These are phyloP conservation scores for Blakeslea trispora DNA, from an alignment of 371 early-diverging fungal genomes.

Conservation along the genomic window DNA sequence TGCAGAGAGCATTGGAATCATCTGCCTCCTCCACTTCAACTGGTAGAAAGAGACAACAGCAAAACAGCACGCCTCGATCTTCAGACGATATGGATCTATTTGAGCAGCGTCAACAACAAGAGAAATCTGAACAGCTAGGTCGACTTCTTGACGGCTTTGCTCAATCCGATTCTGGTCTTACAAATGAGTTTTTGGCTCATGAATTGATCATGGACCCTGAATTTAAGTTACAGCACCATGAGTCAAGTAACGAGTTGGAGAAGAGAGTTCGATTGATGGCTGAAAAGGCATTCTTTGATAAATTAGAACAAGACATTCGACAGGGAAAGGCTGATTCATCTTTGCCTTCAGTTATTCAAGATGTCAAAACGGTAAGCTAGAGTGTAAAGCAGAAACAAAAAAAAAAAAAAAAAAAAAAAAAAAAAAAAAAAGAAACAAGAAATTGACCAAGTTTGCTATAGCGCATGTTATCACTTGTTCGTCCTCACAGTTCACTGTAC, in stretches of 20 bases:
- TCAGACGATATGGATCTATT: neutral
- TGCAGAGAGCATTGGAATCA: constrained; percentile 27
- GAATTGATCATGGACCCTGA: constrained; percentile 79
- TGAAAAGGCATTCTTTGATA: constrained; percentile 68
- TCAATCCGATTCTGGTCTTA: constrained; percentile 19
- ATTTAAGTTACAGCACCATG: constrained; percentile 53
- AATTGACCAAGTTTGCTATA: constrained; percentile 4
- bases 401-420: neutral
- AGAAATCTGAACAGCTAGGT: constrained; percentile 25
- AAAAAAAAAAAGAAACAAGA: neutral
- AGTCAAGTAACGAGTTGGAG: constrained; percentile 40
- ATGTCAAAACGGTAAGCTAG: constrained; percentile 57
- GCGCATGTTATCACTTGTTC: constrained; percentile 47
- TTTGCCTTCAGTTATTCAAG: constrained; percentile 50
- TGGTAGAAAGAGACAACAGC: constrained; percentile 16
- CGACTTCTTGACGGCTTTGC: constrained; percentile 30
- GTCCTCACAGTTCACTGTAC: constrained; percentile 29
- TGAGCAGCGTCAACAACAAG: too few species aligned
- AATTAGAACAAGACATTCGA: constrained; percentile 52
- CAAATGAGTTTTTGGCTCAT: constrained; percentile 76
- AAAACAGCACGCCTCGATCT: constrained; percentile 22
- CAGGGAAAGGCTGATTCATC: constrained; percentile 39
- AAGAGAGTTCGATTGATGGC: constrained; percentile 56
- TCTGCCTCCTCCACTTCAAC: constrained; percentile 15
- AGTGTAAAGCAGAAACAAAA: neutral